These are phyloP conservation scores for Beta vulgaris DNA, from an alignment of 148 eudicot species.

Conservation along the genomic window DNA sequence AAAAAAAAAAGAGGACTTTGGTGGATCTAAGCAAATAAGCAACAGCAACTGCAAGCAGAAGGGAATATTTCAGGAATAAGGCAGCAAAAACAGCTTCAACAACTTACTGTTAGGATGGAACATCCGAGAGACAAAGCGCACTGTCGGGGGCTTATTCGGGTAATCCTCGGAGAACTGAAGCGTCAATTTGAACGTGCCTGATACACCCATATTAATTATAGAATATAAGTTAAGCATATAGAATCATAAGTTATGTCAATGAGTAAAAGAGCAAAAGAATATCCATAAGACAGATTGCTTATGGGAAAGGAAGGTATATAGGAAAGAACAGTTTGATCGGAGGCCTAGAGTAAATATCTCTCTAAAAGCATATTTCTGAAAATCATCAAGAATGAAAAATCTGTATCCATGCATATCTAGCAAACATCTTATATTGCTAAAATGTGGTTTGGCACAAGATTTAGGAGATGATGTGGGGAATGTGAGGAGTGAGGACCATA, in stretches of 20 bases:
- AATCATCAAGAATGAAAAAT: background rate
- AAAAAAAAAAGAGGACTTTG: too few relatives aligned
- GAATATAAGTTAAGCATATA: constrained; percentile 8
- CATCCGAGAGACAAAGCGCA: constrained; percentile 65
- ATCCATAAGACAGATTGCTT: background rate
- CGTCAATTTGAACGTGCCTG: constrained; percentile 73
- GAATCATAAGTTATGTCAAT: background rate
- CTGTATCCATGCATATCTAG: too few relatives aligned
- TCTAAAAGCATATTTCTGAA: background rate
- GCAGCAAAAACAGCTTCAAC: background rate
- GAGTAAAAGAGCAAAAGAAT: background rate
- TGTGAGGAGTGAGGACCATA: too few relatives aligned
- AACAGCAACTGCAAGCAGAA: background rate
- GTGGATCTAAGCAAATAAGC: background rate
- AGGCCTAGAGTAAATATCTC: too few relatives aligned
- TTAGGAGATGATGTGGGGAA: too few relatives aligned
- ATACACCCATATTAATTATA: constrained; percentile 13
- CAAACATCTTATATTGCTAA: background rate
- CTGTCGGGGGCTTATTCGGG: constrained; percentile 69
- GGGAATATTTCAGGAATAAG: background rate
- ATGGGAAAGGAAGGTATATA: background rate
- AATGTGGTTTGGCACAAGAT: too few relatives aligned
- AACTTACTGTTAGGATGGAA: constrained; percentile 70
- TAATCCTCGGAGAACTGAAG: constrained; percentile 65
- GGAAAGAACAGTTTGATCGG: background rate